phyloP scores from a whole-genome alignment of 495 filamentous ascomycete genomes.

The Friedmanniomyces simplex region DNA sequence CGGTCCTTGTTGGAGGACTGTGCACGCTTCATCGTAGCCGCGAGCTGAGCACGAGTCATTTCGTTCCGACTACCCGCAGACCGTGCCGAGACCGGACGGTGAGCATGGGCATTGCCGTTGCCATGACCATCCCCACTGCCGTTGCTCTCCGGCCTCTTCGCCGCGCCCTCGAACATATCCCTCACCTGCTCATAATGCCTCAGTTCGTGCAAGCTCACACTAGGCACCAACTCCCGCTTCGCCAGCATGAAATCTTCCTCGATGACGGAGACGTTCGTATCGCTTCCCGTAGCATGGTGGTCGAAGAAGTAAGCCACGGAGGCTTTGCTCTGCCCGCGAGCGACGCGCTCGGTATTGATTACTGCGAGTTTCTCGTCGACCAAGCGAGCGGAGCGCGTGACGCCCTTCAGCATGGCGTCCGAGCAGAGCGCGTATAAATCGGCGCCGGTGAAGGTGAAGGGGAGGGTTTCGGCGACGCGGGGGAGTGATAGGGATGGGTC shows the following conservation, averaged over 20 bases:
- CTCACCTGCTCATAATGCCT: conserved; percentile 83
- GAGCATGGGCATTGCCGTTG: conserved; percentile 19
- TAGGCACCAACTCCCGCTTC: conserved; percentile 74
- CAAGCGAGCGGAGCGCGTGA: conserved; percentile 74
- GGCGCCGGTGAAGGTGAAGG: conserved; percentile 94
- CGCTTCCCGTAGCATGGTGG: conserved; percentile 70
- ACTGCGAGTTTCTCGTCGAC: conserved; percentile 76
- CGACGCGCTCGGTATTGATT: conserved; percentile 35
- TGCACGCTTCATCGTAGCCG: background rate
- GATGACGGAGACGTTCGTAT: conserved; percentile 74
- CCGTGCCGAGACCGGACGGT: conserved; percentile 4
- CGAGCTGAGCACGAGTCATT: background rate
- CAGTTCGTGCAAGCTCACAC: conserved; percentile 85
- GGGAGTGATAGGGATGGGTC: conserved; percentile 62
- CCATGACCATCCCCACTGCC: background rate
- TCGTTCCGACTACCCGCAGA: background rate
- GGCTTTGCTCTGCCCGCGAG: conserved; percentile 39
- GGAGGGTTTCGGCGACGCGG: conserved; percentile 63
- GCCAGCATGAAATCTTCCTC: conserved; percentile 80
- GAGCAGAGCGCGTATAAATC: conserved; percentile 95
- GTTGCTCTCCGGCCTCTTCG: conserved; percentile 29
- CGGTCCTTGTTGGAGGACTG: background rate
- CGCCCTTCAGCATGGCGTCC: conserved; percentile 96
- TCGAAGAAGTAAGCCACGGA: conserved; percentile 92
- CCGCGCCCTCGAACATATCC: conserved; percentile 57